Conservation (phyloP, 2,329 filamentous ascomycete genomes). For the Colletotrichum magnum region DNA sequence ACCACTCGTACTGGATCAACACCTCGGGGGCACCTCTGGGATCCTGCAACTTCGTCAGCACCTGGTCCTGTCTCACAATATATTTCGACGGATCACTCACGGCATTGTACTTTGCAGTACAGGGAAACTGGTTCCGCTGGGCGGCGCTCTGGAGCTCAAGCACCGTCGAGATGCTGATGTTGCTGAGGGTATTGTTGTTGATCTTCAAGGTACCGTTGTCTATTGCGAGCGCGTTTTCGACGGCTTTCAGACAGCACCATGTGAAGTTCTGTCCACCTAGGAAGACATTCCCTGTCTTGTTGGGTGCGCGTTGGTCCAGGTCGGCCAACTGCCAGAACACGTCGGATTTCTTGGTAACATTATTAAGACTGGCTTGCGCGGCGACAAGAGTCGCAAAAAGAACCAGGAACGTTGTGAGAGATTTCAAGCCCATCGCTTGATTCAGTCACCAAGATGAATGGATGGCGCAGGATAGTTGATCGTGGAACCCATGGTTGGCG, state of each 20-base stretch:
- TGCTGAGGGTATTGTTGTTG: slow-evolving; percentile 23
- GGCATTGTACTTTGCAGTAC: slow-evolving; percentile 42
- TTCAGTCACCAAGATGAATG: not conserved
- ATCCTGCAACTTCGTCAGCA: slow-evolving; percentile 6
- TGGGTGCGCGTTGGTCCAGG: slow-evolving; percentile 13
- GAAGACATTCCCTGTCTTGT: not conserved
- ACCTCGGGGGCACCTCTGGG: slow-evolving; percentile 42
- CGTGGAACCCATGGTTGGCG: not conserved
- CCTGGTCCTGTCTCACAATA: not conserved
- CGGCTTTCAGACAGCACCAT: slow-evolving; percentile 45
- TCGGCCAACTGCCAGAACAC: slow-evolving; percentile 40
- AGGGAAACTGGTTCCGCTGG: slow-evolving; percentile 43
- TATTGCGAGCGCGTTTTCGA: slow-evolving; percentile 42
- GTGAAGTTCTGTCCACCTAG: slow-evolving; percentile 46
- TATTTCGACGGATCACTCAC: not conserved
- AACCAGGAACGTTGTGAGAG: not conserved
- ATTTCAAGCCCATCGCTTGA: not conserved
- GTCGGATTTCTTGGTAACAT: slow-evolving; percentile 14
- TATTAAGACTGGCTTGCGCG: not conserved
- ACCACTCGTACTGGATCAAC: slow-evolving; percentile 38
- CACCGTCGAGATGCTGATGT: not conserved
- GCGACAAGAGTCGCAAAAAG: not conserved
- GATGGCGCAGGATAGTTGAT: not conserved
- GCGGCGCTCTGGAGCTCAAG: slow-evolving; percentile 28
- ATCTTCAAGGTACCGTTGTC: slow-evolving; percentile 36